Percentiles rank a stretch among this genome's conserved stretches.
Conservation (phyloP, 2,329 filamentous ascomycete species). For the Clarireedia paspali region DNA sequence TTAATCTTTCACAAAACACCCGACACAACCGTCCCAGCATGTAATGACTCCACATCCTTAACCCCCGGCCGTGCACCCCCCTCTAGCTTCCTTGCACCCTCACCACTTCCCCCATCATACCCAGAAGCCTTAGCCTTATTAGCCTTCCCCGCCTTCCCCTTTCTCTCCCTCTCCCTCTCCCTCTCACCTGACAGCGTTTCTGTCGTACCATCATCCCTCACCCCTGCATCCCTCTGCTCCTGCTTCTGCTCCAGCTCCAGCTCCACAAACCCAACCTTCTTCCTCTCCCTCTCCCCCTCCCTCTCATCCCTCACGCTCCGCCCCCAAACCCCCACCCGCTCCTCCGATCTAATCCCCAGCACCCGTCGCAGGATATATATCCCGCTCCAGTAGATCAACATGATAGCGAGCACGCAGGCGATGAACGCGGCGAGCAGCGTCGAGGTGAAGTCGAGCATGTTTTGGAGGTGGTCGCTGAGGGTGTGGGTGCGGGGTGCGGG, state of each 20-base stretch:
- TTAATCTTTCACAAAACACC: too few relatives aligned
- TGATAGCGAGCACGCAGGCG: background rate
- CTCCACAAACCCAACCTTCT: background rate
- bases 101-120: too few relatives aligned
- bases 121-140: too few relatives aligned
- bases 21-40: too few relatives aligned
- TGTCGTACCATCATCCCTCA: too few relatives aligned
- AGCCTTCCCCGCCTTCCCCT: background rate
- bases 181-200: too few relatives aligned
- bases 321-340: background rate
- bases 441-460: slow-evolving; percentile 5
- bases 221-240: background rate
- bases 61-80: too few relatives aligned
- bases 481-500: too few relatives aligned
- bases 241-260: background rate
- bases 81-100: too few relatives aligned
- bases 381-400: slow-evolving; percentile 2
- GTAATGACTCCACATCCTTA: too few relatives aligned
- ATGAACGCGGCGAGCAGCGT: background rate
- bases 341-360: background rate
- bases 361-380: background rate
- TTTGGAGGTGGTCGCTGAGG: background rate
- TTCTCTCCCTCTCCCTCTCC: background rate
- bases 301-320: background rate
- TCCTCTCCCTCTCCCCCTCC: background rate